Conservation (phyloP, 768 basidiomycete genomes). For the Tricholoma sp. region DNA sequence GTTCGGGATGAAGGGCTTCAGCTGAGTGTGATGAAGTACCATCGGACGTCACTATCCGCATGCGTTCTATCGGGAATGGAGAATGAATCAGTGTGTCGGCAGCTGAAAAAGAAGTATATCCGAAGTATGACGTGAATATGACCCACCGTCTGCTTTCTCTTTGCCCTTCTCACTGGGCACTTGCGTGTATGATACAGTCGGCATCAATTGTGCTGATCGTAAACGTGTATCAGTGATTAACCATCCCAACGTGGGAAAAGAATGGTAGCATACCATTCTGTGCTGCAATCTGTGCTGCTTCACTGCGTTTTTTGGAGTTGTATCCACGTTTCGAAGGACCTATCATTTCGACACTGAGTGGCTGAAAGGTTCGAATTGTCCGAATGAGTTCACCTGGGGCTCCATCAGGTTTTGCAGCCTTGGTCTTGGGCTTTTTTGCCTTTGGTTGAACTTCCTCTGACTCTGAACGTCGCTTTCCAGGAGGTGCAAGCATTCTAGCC, state of each 20-base stretch:
- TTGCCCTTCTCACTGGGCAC: slow-evolving; percentile 38
- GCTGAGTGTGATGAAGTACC: slow-evolving; percentile 21
- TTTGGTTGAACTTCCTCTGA: slow-evolving; percentile 40
- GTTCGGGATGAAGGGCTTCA: slow-evolving; percentile 51
- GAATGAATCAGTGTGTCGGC: neutral
- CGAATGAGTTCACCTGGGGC: slow-evolving; percentile 10
- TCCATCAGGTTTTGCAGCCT: slow-evolving; percentile 23
- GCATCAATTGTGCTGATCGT: slow-evolving; percentile 38
- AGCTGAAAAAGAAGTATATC: neutral
- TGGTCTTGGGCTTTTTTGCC: slow-evolving; percentile 41
- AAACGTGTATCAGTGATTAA: neutral
- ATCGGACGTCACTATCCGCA: slow-evolving; percentile 27
- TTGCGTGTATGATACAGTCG: slow-evolving; percentile 37
- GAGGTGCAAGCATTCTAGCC: slow-evolving; percentile 14
- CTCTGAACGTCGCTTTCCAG: slow-evolving; percentile 28
- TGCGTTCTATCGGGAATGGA: slow-evolving; percentile 9
- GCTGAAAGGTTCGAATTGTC: neutral
- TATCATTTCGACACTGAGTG: slow-evolving; percentile 13
- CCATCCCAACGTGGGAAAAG: slow-evolving; percentile 1
- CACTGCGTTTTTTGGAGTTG: slow-evolving; percentile 67
- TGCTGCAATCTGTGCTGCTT: slow-evolving; percentile 60
- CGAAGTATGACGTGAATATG: neutral
- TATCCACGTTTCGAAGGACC: slow-evolving; percentile 60
- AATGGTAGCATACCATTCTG: slow-evolving; percentile 55
- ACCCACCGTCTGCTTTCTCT: slow-evolving; percentile 35